Evolutionary conservation across 805 yeast genomes (phyloP).

Genomic region (Ogataea haglerorum): DNA sequence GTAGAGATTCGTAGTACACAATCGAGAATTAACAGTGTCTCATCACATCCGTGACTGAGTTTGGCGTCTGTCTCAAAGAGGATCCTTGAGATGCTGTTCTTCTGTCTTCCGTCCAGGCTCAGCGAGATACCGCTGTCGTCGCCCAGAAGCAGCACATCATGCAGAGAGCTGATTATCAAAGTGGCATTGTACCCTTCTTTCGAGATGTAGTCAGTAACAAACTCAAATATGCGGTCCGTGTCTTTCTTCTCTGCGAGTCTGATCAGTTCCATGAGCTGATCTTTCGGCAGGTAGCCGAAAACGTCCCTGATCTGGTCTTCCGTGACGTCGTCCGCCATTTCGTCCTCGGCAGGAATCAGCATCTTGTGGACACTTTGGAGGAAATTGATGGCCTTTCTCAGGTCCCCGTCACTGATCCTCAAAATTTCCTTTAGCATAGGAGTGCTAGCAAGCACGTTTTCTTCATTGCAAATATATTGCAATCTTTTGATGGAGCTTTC

Average conservation of each 20-base stretch:
- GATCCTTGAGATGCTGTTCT: constrained; percentile 59
- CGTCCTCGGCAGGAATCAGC: constrained; percentile 31
- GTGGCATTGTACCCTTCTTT: constrained; percentile 34
- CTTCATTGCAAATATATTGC: constrained; percentile 52
- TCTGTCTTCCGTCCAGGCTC: constrained; percentile 56
- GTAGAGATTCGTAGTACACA: constrained; percentile 52
- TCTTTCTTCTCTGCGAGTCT: constrained; percentile 20
- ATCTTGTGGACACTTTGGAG: constrained; percentile 79
- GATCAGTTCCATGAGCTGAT: constrained; percentile 19
- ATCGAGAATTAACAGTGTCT: constrained; percentile 75
- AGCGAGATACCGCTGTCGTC: constrained; percentile 37
- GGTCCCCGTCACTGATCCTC: constrained; percentile 79
- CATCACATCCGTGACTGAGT: constrained; percentile 83
- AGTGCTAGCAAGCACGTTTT: constrained; percentile 40
- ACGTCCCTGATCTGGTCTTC: constrained; percentile 28
- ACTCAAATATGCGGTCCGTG: constrained; percentile 24
- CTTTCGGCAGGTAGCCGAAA: constrained; percentile 33
- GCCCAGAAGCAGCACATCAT: constrained; percentile 31
- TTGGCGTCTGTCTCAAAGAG: constrained; percentile 74
- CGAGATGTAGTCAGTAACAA: constrained; percentile 27
- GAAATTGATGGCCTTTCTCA: constrained; percentile 87
- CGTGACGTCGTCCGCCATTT: constrained; percentile 20
- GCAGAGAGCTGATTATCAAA: constrained; percentile 30
- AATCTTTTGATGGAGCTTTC: constrained; percentile 68
- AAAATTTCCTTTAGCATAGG: constrained; percentile 64